Evolutionary conservation across 2,329 filamentous ascomycete genomes (phyloP).

Genomic region (Davidsoniella virescens): DNA sequence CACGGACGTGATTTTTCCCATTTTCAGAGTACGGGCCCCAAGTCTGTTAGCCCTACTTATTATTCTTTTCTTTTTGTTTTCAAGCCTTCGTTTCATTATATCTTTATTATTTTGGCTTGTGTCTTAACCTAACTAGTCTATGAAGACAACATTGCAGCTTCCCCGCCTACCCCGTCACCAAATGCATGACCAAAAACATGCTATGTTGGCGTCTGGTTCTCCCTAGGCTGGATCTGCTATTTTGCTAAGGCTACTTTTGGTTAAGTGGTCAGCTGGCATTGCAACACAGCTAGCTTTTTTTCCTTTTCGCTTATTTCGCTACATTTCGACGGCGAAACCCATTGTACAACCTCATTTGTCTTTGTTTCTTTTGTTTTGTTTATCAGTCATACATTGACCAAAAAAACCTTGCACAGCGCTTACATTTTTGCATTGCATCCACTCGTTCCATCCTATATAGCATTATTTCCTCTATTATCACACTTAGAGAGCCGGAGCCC

Average conservation of each 20-base stretch:
- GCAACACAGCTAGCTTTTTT: not conserved
- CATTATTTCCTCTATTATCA: not conserved
- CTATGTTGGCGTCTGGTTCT: not conserved
- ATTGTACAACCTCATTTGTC: constrained; percentile 1
- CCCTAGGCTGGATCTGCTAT: not conserved
- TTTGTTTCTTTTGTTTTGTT: not conserved
- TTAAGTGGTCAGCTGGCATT: too few species aligned
- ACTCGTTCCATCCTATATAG: not conserved
- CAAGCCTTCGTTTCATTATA: too few species aligned
- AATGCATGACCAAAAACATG: not conserved
- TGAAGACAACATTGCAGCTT: too few species aligned
- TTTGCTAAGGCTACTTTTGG: not conserved
- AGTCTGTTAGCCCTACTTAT: too few species aligned
- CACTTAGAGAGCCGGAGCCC: too few species aligned
- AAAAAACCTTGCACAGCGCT: too few species aligned
- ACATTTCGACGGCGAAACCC: not conserved
- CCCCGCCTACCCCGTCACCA: not conserved
- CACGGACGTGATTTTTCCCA: too few species aligned
- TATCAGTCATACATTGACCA: not conserved
- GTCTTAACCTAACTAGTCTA: too few species aligned
- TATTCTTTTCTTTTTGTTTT: too few species aligned
- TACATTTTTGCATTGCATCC: not conserved
- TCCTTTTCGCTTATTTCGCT: constrained; percentile 1
- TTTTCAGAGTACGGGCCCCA: too few species aligned
- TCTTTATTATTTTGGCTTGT: too few species aligned